Percentiles rank a stretch among this genome's conserved stretches.
Conservation (phyloP, 225 moss, liverwort and hornwort genomes). For the Antitrichia curtipendula region DNA sequence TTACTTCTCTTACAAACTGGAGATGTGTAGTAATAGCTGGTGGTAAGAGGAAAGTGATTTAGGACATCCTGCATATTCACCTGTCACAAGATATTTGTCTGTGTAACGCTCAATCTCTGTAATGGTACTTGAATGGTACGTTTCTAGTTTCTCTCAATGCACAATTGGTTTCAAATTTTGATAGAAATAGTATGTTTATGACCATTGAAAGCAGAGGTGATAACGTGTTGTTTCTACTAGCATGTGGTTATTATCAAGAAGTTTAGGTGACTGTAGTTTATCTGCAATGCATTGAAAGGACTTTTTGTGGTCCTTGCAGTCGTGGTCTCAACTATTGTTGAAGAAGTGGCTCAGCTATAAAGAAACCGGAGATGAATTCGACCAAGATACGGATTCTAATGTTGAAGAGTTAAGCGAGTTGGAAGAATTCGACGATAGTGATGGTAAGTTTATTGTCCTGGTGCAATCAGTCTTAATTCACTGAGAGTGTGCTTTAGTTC, state of each 20-base stretch:
- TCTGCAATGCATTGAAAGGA: background rate
- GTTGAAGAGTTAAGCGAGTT: conserved; percentile 17
- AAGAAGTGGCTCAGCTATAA: conserved; percentile 44
- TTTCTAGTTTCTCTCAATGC: background rate
- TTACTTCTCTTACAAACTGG: background rate
- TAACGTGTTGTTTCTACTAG: background rate
- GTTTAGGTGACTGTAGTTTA: background rate
- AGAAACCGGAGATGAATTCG: conserved; percentile 43
- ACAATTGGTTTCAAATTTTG: background rate
- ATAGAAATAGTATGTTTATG: background rate
- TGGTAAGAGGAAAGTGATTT: background rate
- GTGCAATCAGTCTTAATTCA: background rate
- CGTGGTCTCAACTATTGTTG: conserved; percentile 35
- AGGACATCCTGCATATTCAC: background rate
- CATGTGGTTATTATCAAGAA: background rate
- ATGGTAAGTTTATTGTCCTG: conserved; percentile 3
- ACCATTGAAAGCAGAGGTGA: background rate
- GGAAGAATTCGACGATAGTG: conserved; percentile 30
- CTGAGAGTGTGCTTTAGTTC: background rate
- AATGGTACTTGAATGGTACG: background rate
- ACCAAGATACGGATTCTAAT: conserved; percentile 17
- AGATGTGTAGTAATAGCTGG: background rate
- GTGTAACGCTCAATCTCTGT: background rate
- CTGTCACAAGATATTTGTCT: background rate
- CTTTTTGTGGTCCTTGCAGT: conserved; percentile 5